Percentiles rank a stretch among this genome's conserved stretches.
Conservation (phyloP, 345 rosid species). For the Gossypioides kirkii region DNA sequence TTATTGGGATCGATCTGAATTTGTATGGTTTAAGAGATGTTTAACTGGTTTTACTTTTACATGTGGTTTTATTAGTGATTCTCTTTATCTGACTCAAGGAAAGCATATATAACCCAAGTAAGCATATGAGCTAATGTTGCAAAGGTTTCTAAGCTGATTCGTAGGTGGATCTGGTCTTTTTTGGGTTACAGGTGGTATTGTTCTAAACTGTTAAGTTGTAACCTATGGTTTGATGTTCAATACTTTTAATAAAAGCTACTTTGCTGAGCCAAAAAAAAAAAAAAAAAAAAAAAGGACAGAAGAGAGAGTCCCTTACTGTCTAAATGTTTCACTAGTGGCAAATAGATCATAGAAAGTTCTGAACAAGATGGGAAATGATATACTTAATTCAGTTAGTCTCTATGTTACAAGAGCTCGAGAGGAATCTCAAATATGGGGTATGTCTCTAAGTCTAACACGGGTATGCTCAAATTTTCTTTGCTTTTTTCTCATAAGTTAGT, state of each 20-base stretch:
- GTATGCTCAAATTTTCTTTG: no score
- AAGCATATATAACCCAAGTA: background rate
- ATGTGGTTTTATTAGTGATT: background rate
- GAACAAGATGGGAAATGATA: background rate
- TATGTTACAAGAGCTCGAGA: no score
- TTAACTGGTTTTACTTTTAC: background rate
- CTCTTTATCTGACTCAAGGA: background rate
- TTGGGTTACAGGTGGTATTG: no score
- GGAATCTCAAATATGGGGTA: no score
- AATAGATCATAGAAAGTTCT: constrained; percentile 3
- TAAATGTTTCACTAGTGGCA: background rate
- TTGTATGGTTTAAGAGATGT: constrained; percentile 14
- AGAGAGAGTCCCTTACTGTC: background rate
- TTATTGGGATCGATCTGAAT: constrained; percentile 8
- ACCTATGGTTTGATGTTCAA: no score
- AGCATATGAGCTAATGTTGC: background rate
- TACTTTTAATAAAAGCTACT: no score
- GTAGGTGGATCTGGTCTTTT: no score
- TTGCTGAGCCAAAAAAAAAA: no score
- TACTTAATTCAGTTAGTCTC: background rate
- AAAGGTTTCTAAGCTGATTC: no score
- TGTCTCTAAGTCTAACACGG: no score
- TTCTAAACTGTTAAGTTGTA: no score
- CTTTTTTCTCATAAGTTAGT: no score
- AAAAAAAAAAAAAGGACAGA: background rate